phyloP scores from a whole-genome alignment of 768 basidiomycete genomes.

The Pleurotus ostreatus region DNA sequence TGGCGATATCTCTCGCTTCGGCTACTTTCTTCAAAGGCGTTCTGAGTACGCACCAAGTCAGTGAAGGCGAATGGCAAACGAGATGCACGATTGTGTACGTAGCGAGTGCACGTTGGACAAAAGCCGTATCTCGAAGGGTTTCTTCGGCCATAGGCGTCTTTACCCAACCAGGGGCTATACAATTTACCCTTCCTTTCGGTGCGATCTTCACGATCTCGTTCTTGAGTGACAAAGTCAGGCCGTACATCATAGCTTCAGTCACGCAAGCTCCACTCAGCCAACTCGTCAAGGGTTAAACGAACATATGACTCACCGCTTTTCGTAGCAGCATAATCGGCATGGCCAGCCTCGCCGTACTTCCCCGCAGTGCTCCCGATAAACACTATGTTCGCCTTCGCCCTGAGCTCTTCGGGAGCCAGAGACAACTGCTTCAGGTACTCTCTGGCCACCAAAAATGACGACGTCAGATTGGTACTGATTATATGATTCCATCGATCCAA shows the following conservation, averaged over 20 bases:
- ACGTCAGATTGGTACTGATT: conserved; percentile 60
- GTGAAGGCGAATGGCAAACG: not conserved
- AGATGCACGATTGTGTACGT: conserved; percentile 43
- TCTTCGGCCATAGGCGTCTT: conserved; percentile 60
- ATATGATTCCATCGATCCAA: conserved; percentile 63
- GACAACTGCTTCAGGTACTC: conserved; percentile 53
- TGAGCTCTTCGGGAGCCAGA: conserved; percentile 30
- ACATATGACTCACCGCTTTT: conserved; percentile 53
- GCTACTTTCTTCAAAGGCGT: conserved; percentile 71
- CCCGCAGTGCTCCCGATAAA: conserved; percentile 71
- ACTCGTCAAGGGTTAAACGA: not conserved
- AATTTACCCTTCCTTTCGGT: conserved; percentile 66
- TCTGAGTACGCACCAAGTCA: conserved; percentile 26
- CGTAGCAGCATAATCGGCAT: conserved; percentile 62
- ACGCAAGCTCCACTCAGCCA: not conserved
- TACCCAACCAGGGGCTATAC: conserved; percentile 67
- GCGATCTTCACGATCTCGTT: conserved; percentile 81
- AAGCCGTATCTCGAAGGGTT: conserved; percentile 48
- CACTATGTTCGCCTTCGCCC: conserved; percentile 56
- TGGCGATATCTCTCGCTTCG: conserved; percentile 57
- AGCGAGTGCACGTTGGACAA: conserved; percentile 57
- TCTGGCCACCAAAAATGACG: conserved; percentile 61
- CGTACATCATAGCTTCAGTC: conserved; percentile 64
- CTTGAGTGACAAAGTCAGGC: conserved; percentile 62
- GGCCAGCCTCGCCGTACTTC: conserved; percentile 66